Evolutionary conservation across 257 asterid species (phyloP).

Genomic region (Solanum verrucosum): DNA sequence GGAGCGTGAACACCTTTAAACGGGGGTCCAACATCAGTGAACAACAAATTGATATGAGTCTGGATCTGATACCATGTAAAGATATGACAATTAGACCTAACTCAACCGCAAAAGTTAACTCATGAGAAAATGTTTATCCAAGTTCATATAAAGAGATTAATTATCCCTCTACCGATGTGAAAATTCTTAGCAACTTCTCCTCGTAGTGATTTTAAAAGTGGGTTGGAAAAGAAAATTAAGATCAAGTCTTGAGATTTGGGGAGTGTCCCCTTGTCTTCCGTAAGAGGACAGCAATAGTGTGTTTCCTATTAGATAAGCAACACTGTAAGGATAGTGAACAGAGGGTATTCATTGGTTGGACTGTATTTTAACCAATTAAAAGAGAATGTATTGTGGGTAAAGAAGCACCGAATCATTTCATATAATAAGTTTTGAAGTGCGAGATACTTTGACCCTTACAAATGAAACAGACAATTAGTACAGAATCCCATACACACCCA

Average conservation of each 20-base stretch:
- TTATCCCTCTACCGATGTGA: no score
- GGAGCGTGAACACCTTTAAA: no score
- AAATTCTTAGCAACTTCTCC: no score
- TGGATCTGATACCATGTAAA: fast-evolving
- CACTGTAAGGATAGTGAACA: constrained; percentile 3
- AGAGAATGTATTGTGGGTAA: neutral
- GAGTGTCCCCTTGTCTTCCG: constrained; percentile 35
- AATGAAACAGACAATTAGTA: neutral
- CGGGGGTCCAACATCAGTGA: no score
- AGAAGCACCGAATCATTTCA: neutral
- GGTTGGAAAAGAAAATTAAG: constrained; percentile 1
- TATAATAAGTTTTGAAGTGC: neutral
- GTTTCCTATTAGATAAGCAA: constrained; percentile 9
- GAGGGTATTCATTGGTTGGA: neutral
- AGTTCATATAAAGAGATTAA: fast-evolving
- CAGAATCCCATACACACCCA: neutral
- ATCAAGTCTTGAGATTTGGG: constrained; percentile 32
- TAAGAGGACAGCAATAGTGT: constrained; percentile 4
- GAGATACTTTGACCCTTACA: neutral
- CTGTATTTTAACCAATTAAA: neutral
- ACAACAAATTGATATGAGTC: no score
- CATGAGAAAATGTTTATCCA: fast-evolving
- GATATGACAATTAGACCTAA: fast-evolving
- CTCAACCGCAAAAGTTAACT: fast-evolving
- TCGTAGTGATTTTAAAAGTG: neutral